A percentile compares a stretch with the other conserved stretches of the same genome.
Evolutionary conservation across 2,329 filamentous ascomycete genomes (phyloP).

Genomic region (Sporothrix mexicana): DNA sequence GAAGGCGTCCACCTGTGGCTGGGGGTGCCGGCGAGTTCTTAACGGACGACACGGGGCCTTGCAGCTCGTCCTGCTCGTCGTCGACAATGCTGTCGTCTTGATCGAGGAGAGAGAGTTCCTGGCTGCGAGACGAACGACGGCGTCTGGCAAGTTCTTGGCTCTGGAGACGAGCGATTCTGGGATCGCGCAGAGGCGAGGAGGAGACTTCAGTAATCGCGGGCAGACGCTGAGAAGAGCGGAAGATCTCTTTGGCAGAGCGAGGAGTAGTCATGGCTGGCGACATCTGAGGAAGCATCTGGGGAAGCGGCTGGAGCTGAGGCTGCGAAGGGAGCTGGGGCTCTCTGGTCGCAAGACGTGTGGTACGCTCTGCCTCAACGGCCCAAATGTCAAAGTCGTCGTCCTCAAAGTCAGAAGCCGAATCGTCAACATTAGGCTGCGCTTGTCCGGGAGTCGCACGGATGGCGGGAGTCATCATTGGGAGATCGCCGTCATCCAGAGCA

Average conservation of each 20-base stretch:
- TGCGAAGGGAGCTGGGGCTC: not conserved
- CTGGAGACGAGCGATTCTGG: not conserved
- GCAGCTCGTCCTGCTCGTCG: not conserved
- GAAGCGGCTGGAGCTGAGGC: not conserved
- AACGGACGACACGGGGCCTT: not conserved
- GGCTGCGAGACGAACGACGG: too few relatives aligned
- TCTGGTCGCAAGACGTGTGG: slow-evolving; percentile 46
- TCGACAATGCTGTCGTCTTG: slow-evolving; percentile 28
- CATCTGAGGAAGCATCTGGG: too few relatives aligned
- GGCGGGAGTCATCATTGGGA: slow-evolving; percentile 14
- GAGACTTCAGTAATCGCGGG: not conserved
- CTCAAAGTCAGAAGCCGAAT: slow-evolving; percentile 6
- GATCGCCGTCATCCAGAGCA: too few relatives aligned
- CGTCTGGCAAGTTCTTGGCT: not conserved
- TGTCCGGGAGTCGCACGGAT: not conserved
- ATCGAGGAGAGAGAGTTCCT: slow-evolving; percentile 53
- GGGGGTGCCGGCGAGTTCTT: not conserved
- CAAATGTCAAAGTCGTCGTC: slow-evolving; percentile 61
- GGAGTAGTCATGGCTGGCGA: not conserved
- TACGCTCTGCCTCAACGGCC: slow-evolving; percentile 62
- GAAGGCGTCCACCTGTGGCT: slow-evolving; percentile 18
- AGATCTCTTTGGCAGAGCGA: not conserved
- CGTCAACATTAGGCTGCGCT: not conserved
- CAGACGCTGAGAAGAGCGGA: too few relatives aligned
- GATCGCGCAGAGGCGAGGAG: not conserved